A percentile compares a stretch with the other conserved stretches of the same genome.
phyloP scores from a whole-genome alignment of 768 basidiomycete species.

The Tylopilus vinaceipallidus region DNA sequence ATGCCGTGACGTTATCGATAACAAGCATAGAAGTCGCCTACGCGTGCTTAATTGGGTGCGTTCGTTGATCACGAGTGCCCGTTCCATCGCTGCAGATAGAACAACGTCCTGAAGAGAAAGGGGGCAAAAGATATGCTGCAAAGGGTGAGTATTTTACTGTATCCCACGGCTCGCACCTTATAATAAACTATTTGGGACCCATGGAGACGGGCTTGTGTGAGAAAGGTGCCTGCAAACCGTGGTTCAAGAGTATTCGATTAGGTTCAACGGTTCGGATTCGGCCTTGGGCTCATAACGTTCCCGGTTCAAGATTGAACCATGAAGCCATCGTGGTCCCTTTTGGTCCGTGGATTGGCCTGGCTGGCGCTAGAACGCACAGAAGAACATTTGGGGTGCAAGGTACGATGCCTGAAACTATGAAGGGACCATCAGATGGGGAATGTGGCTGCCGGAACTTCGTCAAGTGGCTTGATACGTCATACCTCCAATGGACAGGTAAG shows the following conservation, averaged over 20 bases:
- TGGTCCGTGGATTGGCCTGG: not conserved
- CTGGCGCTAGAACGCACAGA: conserved; percentile 1
- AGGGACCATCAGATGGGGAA: not conserved
- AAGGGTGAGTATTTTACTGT: not conserved
- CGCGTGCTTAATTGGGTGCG: not conserved
- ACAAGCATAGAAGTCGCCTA: not conserved
- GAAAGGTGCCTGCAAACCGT: not conserved
- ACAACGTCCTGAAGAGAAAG: not conserved
- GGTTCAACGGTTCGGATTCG: not conserved
- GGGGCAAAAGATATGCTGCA: not conserved
- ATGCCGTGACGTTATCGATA: conserved; percentile 1
- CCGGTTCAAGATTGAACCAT: too few relatives aligned
- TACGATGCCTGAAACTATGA: not conserved
- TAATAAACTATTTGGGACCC: not conserved
- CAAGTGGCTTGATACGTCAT: not conserved
- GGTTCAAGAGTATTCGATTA: conserved; percentile 1
- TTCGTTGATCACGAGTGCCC: not conserved
- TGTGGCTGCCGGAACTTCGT: not conserved
- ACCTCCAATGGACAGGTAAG: not conserved
- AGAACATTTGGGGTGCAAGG: conserved; percentile 3
- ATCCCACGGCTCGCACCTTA: conserved; percentile 5
- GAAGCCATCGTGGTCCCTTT: not conserved
- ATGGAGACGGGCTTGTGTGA: conserved; percentile 1
- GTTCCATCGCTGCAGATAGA: not conserved
- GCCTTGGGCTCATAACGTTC: too few relatives aligned